Percentiles rank a stretch among this genome's conserved stretches.
Evolutionary conservation across 208 protist species (phyloP).

Genomic region (Leishmania tropica): DNA sequence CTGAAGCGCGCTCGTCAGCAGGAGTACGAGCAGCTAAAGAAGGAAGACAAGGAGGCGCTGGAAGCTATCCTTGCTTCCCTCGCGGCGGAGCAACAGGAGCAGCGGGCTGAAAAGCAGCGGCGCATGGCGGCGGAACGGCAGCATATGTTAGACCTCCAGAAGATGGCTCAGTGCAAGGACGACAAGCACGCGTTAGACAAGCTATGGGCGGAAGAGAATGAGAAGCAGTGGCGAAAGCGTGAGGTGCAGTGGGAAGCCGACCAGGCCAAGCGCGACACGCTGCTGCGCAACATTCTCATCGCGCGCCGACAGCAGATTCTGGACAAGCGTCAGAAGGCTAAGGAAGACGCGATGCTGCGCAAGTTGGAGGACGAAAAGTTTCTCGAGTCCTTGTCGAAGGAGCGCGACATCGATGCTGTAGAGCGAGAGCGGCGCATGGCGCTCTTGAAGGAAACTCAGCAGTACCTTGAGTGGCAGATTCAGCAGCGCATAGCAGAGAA

Average conservation of each 20-base stretch:
- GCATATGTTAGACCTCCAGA: constrained; percentile 60
- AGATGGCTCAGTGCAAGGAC: constrained; percentile 62
- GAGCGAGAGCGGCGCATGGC: constrained; percentile 48
- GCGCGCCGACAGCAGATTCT: constrained; percentile 80
- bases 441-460: constrained; percentile 68
- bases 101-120: constrained; percentile 42
- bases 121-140: constrained; percentile 32
- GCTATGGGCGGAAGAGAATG: constrained; percentile 83
- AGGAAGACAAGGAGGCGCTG: constrained; percentile 72
- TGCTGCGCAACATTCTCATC: constrained; percentile 76
- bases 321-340: constrained; percentile 57
- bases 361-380: constrained; percentile 60
- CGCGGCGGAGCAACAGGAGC: constrained; percentile 49
- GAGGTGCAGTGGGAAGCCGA: constrained; percentile 76
- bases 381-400: constrained; percentile 34
- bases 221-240: constrained; percentile 81
- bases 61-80: constrained; percentile 63
- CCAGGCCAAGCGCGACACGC: constrained; percentile 53
- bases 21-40: constrained; percentile 70
- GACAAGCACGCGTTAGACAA: constrained; percentile 58
- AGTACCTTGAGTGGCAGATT: constrained; percentile 74
- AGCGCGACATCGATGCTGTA: constrained; percentile 42
- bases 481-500: constrained; percentile 44
- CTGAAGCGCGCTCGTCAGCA: constrained; percentile 66
- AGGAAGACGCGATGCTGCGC: constrained; percentile 37